Percentiles rank a stretch among this genome's conserved stretches.
These are phyloP conservation scores for Draba incana DNA, from an alignment of 345 rosid species.

Conservation along the genomic window DNA sequence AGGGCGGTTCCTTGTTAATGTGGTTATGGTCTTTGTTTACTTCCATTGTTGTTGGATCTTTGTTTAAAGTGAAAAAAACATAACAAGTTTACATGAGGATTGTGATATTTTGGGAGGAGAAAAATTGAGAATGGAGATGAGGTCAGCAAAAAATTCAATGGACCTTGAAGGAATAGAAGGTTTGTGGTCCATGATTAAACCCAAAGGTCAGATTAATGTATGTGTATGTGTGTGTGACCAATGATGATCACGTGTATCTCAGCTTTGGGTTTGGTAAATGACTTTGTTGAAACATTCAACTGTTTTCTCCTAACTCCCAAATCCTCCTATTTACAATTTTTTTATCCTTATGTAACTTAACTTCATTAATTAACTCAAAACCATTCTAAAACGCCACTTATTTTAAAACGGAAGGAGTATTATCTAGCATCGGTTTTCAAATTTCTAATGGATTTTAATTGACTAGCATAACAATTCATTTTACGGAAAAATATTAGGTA, in stretches of 20 bases:
- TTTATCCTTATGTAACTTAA: too few relatives aligned
- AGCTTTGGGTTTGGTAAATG: constrained; percentile 36
- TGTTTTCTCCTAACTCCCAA: constrained; percentile 15
- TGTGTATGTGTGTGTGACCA: constrained; percentile 12
- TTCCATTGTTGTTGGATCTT: constrained; percentile 29
- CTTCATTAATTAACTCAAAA: too few relatives aligned
- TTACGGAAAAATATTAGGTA: too few relatives aligned
- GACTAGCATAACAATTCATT: background rate
- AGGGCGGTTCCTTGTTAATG: background rate
- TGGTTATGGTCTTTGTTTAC: background rate
- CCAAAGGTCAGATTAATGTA: constrained; percentile 28
- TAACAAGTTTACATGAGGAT: constrained; percentile 34
- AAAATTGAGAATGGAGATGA: constrained; percentile 24
- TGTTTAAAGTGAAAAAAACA: constrained; percentile 28
- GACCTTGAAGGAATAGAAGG: constrained; percentile 36
- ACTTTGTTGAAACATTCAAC: constrained; percentile 27
- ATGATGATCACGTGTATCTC: constrained; percentile 32
- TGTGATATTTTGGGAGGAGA: constrained; percentile 42
- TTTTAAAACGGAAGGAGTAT: too few relatives aligned
- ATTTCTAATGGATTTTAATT: background rate
- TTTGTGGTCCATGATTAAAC: constrained; percentile 39
- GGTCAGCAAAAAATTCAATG: background rate
- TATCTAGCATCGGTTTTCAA: background rate
- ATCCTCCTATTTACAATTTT: background rate
- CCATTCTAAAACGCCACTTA: too few relatives aligned